Evolutionary conservation across 768 basidiomycete species (phyloP).

Genomic region (Grammothele lineata): DNA sequence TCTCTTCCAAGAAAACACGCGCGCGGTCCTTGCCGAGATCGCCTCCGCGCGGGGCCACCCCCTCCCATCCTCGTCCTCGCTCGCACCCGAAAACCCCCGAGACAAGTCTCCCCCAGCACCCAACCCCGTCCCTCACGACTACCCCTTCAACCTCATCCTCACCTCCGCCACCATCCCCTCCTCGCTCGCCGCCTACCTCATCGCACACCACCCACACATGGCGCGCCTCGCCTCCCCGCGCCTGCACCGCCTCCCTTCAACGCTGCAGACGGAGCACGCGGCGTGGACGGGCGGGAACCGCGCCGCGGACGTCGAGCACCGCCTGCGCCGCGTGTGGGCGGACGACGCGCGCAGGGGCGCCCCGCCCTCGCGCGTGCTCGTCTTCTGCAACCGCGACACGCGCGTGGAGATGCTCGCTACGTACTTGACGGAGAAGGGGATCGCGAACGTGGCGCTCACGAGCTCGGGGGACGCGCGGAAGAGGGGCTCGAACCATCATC

Average conservation of each 20-base stretch:
- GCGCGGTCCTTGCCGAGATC: conserved; percentile 66
- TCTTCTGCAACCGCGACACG: conserved; percentile 78
- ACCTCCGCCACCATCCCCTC: conserved; percentile 86
- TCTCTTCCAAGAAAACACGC: conserved; percentile 77
- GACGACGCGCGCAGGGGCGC: conserved; percentile 39
- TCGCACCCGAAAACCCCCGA: background rate
- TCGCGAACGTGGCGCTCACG: conserved; percentile 64
- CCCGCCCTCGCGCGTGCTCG: conserved; percentile 60
- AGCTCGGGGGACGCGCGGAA: conserved; percentile 53
- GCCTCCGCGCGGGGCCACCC: conserved; percentile 53
- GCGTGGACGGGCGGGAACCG: conserved; percentile 78
- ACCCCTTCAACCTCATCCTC: conserved; percentile 79
- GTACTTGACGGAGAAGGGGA: conserved; percentile 55
- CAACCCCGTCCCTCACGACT: conserved; percentile 31
- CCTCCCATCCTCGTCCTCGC: conserved; percentile 28
- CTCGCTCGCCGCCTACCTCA: conserved; percentile 62
- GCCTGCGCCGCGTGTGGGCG: conserved; percentile 71
- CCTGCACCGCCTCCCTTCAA: conserved; percentile 72
- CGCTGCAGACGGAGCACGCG: conserved; percentile 69
- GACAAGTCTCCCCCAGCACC: background rate
- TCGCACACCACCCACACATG: conserved; percentile 54
- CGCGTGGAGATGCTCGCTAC: conserved; percentile 60
- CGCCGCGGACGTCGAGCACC: conserved; percentile 72
- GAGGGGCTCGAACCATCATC: conserved; percentile 69
- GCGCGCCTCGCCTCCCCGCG: conserved; percentile 77